Percentiles rank a stretch among this genome's conserved stretches.
Conservation (phyloP, 2,329 filamentous ascomycete species). For the Xylogone sp. region DNA sequence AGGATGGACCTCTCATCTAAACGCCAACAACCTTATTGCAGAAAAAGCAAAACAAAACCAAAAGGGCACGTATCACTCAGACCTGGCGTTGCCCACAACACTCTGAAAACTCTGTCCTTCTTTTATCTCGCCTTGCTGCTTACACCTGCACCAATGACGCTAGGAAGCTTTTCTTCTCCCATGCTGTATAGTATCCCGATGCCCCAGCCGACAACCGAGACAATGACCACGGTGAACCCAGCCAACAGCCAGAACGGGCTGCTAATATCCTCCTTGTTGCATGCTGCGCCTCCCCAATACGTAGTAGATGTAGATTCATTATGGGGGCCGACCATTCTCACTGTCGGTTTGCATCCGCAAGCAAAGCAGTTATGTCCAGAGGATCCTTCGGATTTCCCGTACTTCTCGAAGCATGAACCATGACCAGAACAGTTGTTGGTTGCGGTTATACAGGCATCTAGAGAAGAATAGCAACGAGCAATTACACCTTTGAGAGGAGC, state of each 20-base stretch:
- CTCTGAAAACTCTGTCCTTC: neutral
- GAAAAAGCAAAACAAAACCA: neutral
- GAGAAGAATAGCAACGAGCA: conserved; percentile 70
- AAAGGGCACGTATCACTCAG: neutral
- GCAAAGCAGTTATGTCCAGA: conserved; percentile 62
- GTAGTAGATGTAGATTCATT: conserved; percentile 52
- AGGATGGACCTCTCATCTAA: neutral
- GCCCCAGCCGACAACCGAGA: conserved; percentile 64
- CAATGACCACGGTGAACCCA: conserved; percentile 66
- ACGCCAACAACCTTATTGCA: neutral
- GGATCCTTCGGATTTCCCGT: conserved; percentile 38
- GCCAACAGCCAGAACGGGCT: conserved; percentile 84
- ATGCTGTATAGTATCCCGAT: conserved; percentile 79
- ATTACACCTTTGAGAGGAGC: conserved; percentile 32
- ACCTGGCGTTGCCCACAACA: neutral
- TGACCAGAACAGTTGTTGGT: conserved; percentile 83
- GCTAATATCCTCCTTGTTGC: conserved; percentile 89
- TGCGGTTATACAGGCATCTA: conserved; percentile 61
- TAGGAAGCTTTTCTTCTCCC: conserved; percentile 82
- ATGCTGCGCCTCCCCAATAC: conserved; percentile 80
- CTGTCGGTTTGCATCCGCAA: conserved; percentile 68
- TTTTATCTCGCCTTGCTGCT: conserved; percentile 52
- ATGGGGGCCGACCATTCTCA: conserved; percentile 38
- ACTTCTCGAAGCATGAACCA: conserved; percentile 71
- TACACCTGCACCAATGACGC: conserved; percentile 94